A percentile compares a stretch with the other conserved stretches of the same genome.
phyloP scores from a whole-genome alignment of 1,284 basidiomycete species.

The Ustilago lituana region DNA sequence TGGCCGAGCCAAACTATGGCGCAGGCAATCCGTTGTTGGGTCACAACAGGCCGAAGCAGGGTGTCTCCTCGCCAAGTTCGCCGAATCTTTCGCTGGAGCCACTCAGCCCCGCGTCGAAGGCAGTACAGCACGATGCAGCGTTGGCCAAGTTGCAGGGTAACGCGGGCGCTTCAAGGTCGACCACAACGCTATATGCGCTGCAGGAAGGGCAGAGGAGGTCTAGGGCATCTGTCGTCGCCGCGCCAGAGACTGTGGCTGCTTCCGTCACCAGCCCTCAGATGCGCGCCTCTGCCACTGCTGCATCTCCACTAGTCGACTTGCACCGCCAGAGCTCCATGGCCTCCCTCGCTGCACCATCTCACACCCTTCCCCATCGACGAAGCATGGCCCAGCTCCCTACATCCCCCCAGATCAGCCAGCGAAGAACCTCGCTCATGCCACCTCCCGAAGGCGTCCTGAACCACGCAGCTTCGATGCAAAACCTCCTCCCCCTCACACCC shows the following conservation, averaged over 20 bases:
- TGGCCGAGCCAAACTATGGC: slow-evolving; percentile 40
- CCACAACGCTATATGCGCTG: slow-evolving; percentile 15
- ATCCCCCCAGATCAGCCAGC: slow-evolving; percentile 23
- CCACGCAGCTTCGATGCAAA: slow-evolving; percentile 22
- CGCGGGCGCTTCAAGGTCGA: slow-evolving; percentile 8
- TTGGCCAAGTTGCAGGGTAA: slow-evolving; percentile 25
- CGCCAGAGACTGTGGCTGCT: background rate
- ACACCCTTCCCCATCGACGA: slow-evolving; percentile 10
- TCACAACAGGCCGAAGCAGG: slow-evolving; percentile 6
- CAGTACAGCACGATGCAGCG: slow-evolving; percentile 12
- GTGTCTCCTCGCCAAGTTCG: slow-evolving; percentile 28
- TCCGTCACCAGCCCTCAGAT: slow-evolving; percentile 9
- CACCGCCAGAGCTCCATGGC: slow-evolving; percentile 32
- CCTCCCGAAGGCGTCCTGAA: background rate
- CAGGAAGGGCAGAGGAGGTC: slow-evolving; percentile 29
- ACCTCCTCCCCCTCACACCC: slow-evolving; percentile 8
- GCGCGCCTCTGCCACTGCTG: background rate
- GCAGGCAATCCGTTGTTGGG: slow-evolving; percentile 38
- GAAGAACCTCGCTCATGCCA: slow-evolving; percentile 25
- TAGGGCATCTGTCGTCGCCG: slow-evolving; percentile 9
- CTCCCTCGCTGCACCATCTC: slow-evolving; percentile 6
- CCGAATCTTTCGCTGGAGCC: slow-evolving; percentile 13
- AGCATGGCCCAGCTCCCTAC: slow-evolving; percentile 19
- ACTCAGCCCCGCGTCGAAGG: slow-evolving; percentile 3
- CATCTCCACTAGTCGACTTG: slow-evolving; percentile 16